Conservation (phyloP, 345 rosid genomes). For the Eucalyptus tenuipes region DNA sequence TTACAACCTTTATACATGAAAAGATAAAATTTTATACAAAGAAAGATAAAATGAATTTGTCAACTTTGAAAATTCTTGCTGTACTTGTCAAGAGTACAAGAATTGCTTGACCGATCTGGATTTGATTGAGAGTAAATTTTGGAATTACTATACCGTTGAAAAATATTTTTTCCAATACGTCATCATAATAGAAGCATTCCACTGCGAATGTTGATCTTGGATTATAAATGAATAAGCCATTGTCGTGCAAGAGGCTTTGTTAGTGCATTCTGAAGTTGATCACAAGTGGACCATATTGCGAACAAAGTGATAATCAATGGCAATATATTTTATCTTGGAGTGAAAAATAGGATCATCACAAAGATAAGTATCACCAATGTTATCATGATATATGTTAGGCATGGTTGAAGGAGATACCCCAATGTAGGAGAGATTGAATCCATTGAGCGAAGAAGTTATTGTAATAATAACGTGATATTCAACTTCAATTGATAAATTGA, state of each 20-base stretch:
- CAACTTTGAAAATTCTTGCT: no score
- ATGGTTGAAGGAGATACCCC: not conserved
- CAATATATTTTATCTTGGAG: no score
- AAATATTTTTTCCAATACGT: rapidly evolving
- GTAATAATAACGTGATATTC: rapidly evolving
- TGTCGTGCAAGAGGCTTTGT: rapidly evolving
- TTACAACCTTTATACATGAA: not conserved
- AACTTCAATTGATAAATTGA: not conserved
- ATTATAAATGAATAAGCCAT: no score
- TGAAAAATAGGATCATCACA: rapidly evolving
- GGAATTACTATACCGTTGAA: no score
- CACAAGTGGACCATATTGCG: rapidly evolving
- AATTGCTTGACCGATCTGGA: no score
- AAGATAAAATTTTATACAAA: not conserved
- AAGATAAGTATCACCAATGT: not conserved
- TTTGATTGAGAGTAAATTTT: no score
- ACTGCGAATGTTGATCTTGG: rapidly evolving
- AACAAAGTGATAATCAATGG: no score
- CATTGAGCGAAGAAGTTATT: not conserved
- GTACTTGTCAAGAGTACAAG: rapidly evolving
- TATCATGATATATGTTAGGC: not conserved
- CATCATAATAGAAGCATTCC: no score
- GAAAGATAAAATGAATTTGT: not conserved
- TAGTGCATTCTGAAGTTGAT: no score
- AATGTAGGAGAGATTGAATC: not conserved